A percentile compares a stretch with the other conserved stretches of the same genome.
Evolutionary conservation across 2,329 filamentous ascomycete genomes (phyloP).

Genomic region (Microcera coccophila): DNA sequence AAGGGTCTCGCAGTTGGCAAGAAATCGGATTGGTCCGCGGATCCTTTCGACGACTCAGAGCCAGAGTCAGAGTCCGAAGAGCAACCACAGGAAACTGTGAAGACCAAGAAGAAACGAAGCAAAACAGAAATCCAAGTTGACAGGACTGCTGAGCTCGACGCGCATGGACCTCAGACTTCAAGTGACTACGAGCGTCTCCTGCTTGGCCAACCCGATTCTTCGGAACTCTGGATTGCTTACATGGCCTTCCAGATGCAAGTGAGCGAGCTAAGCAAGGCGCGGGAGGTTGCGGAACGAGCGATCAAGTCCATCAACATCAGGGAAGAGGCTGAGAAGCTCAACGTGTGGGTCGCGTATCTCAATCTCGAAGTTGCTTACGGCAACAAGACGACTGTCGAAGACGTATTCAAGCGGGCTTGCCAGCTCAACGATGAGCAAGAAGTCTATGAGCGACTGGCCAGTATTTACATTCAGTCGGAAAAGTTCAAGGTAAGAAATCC

Average conservation of each 20-base stretch:
- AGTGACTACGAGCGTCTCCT: slow-evolving; percentile 93
- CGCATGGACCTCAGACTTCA: slow-evolving; percentile 79
- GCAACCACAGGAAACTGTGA: slow-evolving; percentile 32
- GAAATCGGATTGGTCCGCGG: slow-evolving; percentile 85
- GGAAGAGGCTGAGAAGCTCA: slow-evolving; percentile 88
- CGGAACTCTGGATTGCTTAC: slow-evolving; percentile 89
- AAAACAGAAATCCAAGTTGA: slow-evolving; percentile 80
- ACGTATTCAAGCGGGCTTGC: slow-evolving; percentile 86
- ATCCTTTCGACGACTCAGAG: slow-evolving; percentile 59
- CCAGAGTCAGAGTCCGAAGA: slow-evolving; percentile 42
- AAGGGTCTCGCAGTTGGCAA: slow-evolving; percentile 51
- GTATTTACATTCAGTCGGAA: slow-evolving; percentile 89
- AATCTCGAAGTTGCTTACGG: slow-evolving; percentile 93
- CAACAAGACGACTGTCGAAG: slow-evolving; percentile 74
- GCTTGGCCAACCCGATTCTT: slow-evolving; percentile 89
- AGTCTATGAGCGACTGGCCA: slow-evolving; percentile 82
- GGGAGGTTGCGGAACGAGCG: slow-evolving; percentile 85
- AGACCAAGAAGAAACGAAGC: slow-evolving; percentile 63
- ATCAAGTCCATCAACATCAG: slow-evolving; percentile 86
- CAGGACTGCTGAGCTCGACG: slow-evolving; percentile 85
- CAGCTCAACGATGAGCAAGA: slow-evolving; percentile 91
- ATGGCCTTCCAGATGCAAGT: slow-evolving; percentile 98
- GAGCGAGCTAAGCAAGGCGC: slow-evolving; percentile 81
- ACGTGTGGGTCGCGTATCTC: slow-evolving; percentile 90
- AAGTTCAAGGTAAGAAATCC: slow-evolving; percentile 69